Base-by-base conservation (phyloP, 2,329 filamentous ascomycete genomes). In the Hyphodiscus sp. region DNA sequence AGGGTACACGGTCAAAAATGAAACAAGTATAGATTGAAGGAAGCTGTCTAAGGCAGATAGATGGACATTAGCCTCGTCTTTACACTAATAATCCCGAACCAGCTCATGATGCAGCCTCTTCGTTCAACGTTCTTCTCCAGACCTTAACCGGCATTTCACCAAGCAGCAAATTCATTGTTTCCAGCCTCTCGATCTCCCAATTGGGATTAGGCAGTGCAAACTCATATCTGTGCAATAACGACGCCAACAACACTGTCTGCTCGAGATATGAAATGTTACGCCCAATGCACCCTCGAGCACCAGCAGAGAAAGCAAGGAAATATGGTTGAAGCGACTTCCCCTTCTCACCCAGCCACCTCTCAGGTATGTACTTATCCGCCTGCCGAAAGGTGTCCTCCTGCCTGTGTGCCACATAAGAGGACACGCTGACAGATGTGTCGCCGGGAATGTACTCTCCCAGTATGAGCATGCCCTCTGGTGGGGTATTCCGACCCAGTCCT, bases 361-460 rank as follows among this genome's bases (percentile, higher is more conserved):
- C 71, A 1, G 74, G 73, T 18, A 66, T 64, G 57, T 65, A 75
- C 42, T 63, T 56, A 38, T 73, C 64, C 2, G 71, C 61, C 8
- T 74, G 62, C 8, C 68, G 69, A 58, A 72, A 74, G 1, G 58
- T 53, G 30, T 67, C 60, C 53, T 74, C 67, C n/a, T 69, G 68
- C n/a, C n/a, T n/a, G 57, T 74, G 71, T 6, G 67, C 69, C 5
- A 71, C 65, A 47, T 68, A 71, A 1, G 72, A 66, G 0, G 74
- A 74, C 57, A 76, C 71, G 38, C 67, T 69, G 6, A 79, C 74
- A 0, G 68, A 69, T 0, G 72, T 75, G 38, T 71, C 64, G 9
- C 74, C 74, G 0, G 76, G 68, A 2, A 79, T 68, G 63, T 65
- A 76, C 23, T 77, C 68, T 9, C 72, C 76, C 2, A 72, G 57